Base-by-base conservation (phyloP, 164 flowering plant genomes). In the Liriodendron chinense region DNA sequence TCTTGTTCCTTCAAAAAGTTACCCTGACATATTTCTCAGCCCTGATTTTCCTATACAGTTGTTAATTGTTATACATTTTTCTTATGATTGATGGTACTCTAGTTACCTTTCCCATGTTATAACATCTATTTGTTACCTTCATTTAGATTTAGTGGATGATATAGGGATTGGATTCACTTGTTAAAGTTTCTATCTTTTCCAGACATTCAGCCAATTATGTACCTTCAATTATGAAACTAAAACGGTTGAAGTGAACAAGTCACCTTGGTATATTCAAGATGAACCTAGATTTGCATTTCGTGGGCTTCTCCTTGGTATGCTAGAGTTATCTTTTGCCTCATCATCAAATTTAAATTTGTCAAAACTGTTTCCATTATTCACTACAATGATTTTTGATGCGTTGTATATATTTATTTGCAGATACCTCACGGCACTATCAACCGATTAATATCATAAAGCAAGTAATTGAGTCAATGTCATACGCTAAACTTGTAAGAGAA, bases 201-300 rank as follows among this genome's bases (percentile, higher is more conserved):
- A 96, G 99, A 94, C 98, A 73, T 89, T 94, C 80, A 93, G 98
- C 86, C 99, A 96, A 76, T 82, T 96, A 79, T 96, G 98, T 83
- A 68, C 83, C 21, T 94, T 90, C 85, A 88, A 94, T 84, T 94
- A 86, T 85, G 89, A 64, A 49, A 87, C 90, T 63, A 96, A 94
- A 83, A 65, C 82, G 14, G 94, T 94, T 7, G 87, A 86, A 87
- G 75, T 94, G 72, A 77, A 83, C 80, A 89, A 86, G 62, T 90
- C 96, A 65, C 98, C 98, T 62, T 96, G 99, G 99, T 85, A 80
- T 78, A 91, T 96, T 72, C 85, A 80, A 75, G 98, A 96, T 79
- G 82, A 89, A 77, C 99, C 99, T 66, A 94, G 92, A 83, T 96
- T 96, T 83, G 78, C 76, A 63, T 96, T 85, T 78, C 97, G 98